Evolutionary conservation across 2,329 filamentous ascomycete genomes (phyloP).

Genomic region (Ophiostoma himal-ulmi): DNA sequence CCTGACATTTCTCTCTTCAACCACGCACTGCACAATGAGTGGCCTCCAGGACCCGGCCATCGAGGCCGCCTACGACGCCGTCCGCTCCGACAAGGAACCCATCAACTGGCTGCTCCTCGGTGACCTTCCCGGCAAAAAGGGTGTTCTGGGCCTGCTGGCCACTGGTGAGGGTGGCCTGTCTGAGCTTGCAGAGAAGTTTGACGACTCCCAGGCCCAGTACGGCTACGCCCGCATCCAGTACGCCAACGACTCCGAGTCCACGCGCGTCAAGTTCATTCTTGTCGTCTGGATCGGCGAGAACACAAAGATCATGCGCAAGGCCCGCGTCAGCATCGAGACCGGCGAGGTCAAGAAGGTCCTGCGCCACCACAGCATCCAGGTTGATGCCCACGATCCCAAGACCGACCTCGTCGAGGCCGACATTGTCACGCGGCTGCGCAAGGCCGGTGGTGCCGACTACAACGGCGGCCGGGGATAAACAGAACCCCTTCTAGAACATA

Average conservation of each 20-base stretch:
- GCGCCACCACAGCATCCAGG: conserved; percentile 58
- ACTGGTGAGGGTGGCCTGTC: conserved; percentile 56
- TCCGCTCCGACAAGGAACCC: conserved; percentile 59
- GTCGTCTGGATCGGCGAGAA: conserved; percentile 62
- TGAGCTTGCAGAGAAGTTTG: conserved; percentile 52
- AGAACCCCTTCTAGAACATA: neutral
- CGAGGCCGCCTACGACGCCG: conserved; percentile 58
- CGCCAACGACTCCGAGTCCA: conserved; percentile 65
- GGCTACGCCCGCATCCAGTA: conserved; percentile 62
- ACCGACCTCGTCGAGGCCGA: conserved; percentile 56
- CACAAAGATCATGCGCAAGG: conserved; percentile 64
- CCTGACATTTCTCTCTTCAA: neutral
- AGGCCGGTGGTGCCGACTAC: conserved; percentile 65
- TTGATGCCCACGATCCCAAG: conserved; percentile 53
- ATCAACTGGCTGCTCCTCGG: conserved; percentile 64
- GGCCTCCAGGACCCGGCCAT: conserved; percentile 55
- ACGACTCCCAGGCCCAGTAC: conserved; percentile 58
- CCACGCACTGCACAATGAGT: conserved; percentile 42
- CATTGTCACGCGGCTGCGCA: conserved; percentile 55
- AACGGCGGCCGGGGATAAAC: conserved; percentile 55
- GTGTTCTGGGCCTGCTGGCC: conserved; percentile 48
- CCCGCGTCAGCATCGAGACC: conserved; percentile 61
- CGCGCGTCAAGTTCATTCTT: conserved; percentile 61
- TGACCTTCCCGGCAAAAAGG: conserved; percentile 48
- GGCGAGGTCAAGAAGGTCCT: conserved; percentile 59